Base-by-base conservation (phyloP, 2,329 filamentous ascomycete genomes). In the Chrysosporium queenslandicum region DNA sequence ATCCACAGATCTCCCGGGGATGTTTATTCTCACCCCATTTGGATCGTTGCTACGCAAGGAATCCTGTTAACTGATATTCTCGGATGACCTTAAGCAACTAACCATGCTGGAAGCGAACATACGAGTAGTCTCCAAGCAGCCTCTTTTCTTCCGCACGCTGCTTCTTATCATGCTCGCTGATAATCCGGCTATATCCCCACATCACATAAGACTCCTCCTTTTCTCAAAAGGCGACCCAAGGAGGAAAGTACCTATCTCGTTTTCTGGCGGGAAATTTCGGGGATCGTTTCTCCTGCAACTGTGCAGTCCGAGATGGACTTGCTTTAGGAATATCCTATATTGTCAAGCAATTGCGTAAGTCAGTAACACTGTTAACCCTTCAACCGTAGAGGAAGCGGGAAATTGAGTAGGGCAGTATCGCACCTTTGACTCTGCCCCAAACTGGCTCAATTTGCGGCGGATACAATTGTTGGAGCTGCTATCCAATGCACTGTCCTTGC, bases 101-200 rank as follows among this genome's bases (percentile, higher is more conserved):
- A 46, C 18, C 2, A 4, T 11, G 4, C 14, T n/a, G n/a, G 34
- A 3, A 27, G 11, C 3, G 9, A 12, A 37, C 45, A 47, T 47
- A 47, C 45, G 41, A 20, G 37, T 43, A 52, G 11, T 47, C 40
- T 32, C 55, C 52, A 16, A 54, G 34, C 11, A 56, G 36, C 30
- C 55, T 54, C 37, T 39, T 46, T 42, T 56, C 55, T 8, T 56
- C 50, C 39, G 53, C 45, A 45, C 29, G 46, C 20, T 54, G 29
- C 16, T 46, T 43, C 37, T 37, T 45, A n/a, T 51, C 40, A 27
- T 18, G 9, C 14, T 20, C 27, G 9, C 39, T 45, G 18, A 41
- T 20, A 32, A 12, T 2, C 25, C 21, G 30, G n/a, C 49, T 51
- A 36, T 42, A 36, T 45, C 14, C 8, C 11, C 30, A 16, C 27